Conservation (phyloP, 306 rosid genomes). For the Prunus salicina region DNA sequence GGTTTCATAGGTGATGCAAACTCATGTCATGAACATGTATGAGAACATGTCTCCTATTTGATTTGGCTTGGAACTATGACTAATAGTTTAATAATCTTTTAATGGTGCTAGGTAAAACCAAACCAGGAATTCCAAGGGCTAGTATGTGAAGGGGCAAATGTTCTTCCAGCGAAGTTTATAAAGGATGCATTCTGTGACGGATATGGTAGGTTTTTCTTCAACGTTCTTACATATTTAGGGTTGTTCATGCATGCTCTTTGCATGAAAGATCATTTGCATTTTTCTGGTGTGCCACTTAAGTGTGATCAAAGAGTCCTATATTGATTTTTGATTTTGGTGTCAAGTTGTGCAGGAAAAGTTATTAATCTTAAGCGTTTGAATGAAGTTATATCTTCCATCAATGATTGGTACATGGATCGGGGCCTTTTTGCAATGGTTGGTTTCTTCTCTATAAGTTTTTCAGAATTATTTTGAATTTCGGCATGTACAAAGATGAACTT, state of each 20-base stretch:
- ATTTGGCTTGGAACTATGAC: background rate
- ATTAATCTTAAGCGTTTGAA: slow-evolving; percentile 88
- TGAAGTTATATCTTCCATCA: slow-evolving; percentile 83
- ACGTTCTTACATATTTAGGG: background rate
- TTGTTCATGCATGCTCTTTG: background rate
- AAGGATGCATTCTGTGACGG: slow-evolving; percentile 82
- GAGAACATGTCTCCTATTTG: background rate
- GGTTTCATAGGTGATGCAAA: background rate
- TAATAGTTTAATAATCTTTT: slow-evolving; percentile 8
- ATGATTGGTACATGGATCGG: slow-evolving; percentile 94
- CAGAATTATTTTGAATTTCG: slow-evolving; percentile 1
- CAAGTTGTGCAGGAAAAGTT: slow-evolving; percentile 91
- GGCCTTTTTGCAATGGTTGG: slow-evolving; percentile 92
- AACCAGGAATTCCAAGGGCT: slow-evolving; percentile 96
- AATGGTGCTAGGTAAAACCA: slow-evolving; percentile 92
- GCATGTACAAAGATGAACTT: background rate
- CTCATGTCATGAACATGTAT: too few species aligned
- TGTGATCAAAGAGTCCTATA: slow-evolving; percentile 25
- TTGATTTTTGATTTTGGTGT: slow-evolving; percentile 39
- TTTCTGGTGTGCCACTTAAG: slow-evolving; percentile 10
- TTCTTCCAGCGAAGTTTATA: slow-evolving; percentile 87
- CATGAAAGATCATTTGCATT: background rate
- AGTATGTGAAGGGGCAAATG: slow-evolving; percentile 98
- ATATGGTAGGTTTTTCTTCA: slow-evolving; percentile 56
- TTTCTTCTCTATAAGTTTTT: background rate